These are phyloP conservation scores for Phyllosticta citriasiana DNA, from an alignment of 2,329 filamentous ascomycete genomes.

Conservation along the genomic window DNA sequence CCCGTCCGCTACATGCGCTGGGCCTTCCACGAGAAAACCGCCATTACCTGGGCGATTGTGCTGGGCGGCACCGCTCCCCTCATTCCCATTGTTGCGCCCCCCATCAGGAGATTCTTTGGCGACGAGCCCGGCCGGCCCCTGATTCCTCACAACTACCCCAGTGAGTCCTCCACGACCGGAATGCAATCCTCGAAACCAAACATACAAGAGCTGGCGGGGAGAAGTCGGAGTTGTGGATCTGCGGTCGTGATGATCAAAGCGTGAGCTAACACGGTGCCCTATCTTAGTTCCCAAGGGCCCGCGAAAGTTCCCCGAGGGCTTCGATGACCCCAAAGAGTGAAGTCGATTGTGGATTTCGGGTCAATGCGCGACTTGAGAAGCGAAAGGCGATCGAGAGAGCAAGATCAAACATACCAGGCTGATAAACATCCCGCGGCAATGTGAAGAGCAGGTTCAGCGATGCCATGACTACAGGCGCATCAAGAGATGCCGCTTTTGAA, in stretches of 20 bases:
- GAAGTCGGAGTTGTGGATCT: not conserved
- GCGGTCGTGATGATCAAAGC: not conserved
- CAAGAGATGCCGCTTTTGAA: not conserved
- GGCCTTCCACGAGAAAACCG: slow-evolving; percentile 79
- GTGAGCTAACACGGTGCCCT: slow-evolving; percentile 9
- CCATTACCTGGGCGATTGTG: slow-evolving; percentile 78
- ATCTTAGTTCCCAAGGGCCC: slow-evolving; percentile 37
- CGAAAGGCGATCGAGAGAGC: not conserved
- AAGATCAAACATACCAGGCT: not conserved
- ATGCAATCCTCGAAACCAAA: not conserved
- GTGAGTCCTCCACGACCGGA: slow-evolving; percentile 47
- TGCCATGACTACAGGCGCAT: not conserved
- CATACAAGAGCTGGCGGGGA: not conserved
- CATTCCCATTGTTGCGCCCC: slow-evolving; percentile 60
- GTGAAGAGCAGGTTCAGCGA: not conserved
- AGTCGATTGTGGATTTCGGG: not conserved
- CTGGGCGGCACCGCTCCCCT: slow-evolving; percentile 66
- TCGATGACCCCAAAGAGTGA: slow-evolving; percentile 29
- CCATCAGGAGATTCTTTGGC: slow-evolving; percentile 60
- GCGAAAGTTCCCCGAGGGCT: slow-evolving; percentile 35
- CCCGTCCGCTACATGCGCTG: slow-evolving; percentile 81
- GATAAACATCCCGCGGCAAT: not conserved
- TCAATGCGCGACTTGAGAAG: not conserved
- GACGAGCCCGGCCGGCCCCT: slow-evolving; percentile 56
- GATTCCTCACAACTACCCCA: slow-evolving; percentile 84